Evolutionary conservation across 164 flowering plant genomes (phyloP).

Genomic region (Magnolia officinalis): DNA sequence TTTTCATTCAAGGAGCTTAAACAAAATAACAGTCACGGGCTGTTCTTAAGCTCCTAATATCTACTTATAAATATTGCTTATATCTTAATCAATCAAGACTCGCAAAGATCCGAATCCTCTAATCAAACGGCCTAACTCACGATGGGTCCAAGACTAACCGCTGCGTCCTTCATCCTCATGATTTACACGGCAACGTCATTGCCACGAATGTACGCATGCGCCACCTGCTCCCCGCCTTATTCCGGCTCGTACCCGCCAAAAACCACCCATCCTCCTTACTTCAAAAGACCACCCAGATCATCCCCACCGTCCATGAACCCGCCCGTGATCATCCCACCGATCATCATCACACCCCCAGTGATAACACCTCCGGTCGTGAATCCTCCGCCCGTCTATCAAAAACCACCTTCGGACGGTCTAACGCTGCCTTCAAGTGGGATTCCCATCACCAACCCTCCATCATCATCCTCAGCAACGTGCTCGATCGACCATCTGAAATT

Average conservation of each 20-base stretch:
- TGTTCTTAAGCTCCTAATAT: not conserved
- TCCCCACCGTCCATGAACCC: not conserved
- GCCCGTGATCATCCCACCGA: conserved; percentile 2
- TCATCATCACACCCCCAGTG: not conserved
- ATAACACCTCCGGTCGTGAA: conserved; percentile 31
- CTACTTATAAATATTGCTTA: not conserved
- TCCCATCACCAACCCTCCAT: conserved; percentile 28
- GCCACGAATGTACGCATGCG: conserved; percentile 47
- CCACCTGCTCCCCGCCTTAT: conserved; percentile 20
- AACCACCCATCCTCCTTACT: conserved; percentile 11
- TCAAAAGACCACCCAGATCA: conserved; percentile 1
- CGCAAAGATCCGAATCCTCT: not conserved
- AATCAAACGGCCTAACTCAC: not conserved
- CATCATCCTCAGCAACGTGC: conserved; percentile 44
- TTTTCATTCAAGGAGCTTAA: not conserved
- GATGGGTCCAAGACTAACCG: conserved; percentile 17
- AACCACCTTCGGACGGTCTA: not conserved
- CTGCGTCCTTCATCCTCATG: conserved; percentile 48
- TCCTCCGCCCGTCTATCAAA: conserved; percentile 19
- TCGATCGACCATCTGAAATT: conserved; percentile 74
- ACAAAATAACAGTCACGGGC: conserved; percentile 4
- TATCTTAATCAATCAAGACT: conserved; percentile 1
- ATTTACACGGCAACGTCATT: conserved; percentile 42
- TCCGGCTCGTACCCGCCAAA: conserved; percentile 9
- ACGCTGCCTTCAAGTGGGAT: conserved; percentile 18